These are phyloP conservation scores for Misopates orontium DNA, from an alignment of 257 asterid species.

Conservation along the genomic window DNA sequence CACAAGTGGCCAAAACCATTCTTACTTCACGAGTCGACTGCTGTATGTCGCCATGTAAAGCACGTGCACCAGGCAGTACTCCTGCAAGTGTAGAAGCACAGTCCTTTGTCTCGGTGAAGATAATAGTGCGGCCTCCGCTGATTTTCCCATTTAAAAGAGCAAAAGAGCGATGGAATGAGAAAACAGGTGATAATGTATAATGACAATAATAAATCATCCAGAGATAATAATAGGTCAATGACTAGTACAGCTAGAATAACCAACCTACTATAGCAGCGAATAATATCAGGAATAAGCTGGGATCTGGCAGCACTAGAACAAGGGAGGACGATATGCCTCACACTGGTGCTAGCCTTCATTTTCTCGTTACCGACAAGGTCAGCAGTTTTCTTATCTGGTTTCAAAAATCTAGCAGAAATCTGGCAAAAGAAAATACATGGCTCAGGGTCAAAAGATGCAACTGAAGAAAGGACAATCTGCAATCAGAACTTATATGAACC, in stretches of 20 bases:
- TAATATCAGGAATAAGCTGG: slow-evolving; percentile 91
- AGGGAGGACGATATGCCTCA: slow-evolving; percentile 87
- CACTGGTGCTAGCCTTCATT: slow-evolving; percentile 94
- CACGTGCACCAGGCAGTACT: slow-evolving; percentile 89
- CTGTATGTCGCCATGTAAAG: slow-evolving; percentile 97
- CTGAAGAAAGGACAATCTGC: neutral
- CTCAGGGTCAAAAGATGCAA: slow-evolving; percentile 17
- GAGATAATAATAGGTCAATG: neutral
- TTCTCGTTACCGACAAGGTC: slow-evolving; percentile 97
- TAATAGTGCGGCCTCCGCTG: slow-evolving; percentile 94
- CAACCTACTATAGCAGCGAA: slow-evolving; percentile 91
- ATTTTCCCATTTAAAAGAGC: slow-evolving; percentile 13
- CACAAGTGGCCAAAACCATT: neutral
- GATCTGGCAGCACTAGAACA: slow-evolving; percentile 85
- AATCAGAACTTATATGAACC: neutral
- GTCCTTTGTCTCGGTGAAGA: slow-evolving; percentile 92
- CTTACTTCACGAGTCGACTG: slow-evolving; percentile 94
- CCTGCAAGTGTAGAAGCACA: slow-evolving; percentile 90
- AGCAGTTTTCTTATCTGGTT: slow-evolving; percentile 76
- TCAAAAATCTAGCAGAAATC: slow-evolving; percentile 74
- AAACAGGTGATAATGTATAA: neutral
- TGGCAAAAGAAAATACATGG: slow-evolving; percentile 28
- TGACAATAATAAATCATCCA: neutral
- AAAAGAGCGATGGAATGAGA: slow-evolving; percentile 5
- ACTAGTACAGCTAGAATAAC: slow-evolving; percentile 25